Evolutionary conservation across 1,139 yeast genomes (phyloP), one percentile per base, ranked within the genome.

Genomic region (Debaryomyces udenii): DNA sequence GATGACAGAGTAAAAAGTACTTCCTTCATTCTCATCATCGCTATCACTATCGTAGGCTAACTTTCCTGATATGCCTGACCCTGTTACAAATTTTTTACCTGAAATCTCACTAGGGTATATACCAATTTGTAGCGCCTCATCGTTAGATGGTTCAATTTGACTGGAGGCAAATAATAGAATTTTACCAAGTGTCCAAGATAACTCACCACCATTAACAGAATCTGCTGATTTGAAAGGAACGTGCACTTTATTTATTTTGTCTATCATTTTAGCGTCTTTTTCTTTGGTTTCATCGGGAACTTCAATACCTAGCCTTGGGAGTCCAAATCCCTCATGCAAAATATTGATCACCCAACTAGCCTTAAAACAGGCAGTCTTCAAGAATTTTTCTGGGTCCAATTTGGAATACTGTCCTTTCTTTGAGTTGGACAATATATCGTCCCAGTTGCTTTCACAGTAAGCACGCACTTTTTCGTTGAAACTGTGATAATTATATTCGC

Each of bases 271-370:
- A 3, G 48, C 49, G 2, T 42, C 42, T 14, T 51, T 49, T 9
- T 51, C 53, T 26, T 47, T 38, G 36, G 52, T 42, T 38, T 49
- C 47, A 35, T 58, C 42, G 2, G 59, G 57, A 0, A 72, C 56
- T 31, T 80, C 85, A 30, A 80, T 46, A 6, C 78, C 86, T 9
- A 80, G 63, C 45, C 89, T 59, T 1, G 95, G 94, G 29, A 86
- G 64, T 31, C 78, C 84, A 56, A 85, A 86, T 1, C 95, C 95
- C 52, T 86, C 94, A 53, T 86, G 94, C 31, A 86, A 64, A 11
- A 86, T 70, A 57, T 83, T 85, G 28, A 85, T 70, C 2, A 86
- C 86, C 95, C 95, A 86, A 51, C 83, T 80, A 6, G 93, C 91
- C 53, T 86, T 86, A 63, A 86, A 86, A 59, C 95, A 86, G 2